A percentile compares a stretch with the other conserved stretches of the same genome.
Conservation (phyloP, 169 alveolate species). For the Toxoplasma gondii region DNA sequence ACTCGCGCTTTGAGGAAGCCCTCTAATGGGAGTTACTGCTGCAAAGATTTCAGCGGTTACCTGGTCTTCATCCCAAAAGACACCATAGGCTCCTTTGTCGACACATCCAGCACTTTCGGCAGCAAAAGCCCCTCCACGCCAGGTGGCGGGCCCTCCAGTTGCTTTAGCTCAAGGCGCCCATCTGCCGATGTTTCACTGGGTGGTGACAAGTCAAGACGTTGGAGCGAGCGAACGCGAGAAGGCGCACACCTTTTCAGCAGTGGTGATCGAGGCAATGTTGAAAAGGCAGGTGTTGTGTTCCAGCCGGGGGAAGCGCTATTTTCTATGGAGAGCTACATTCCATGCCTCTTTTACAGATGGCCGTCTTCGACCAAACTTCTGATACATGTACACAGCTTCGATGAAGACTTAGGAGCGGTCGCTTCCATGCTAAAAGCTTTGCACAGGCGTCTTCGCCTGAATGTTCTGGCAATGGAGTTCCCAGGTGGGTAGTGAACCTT, state of each 20-base stretch:
- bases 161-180: not conserved
- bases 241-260: too few relatives aligned
- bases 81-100: not conserved
- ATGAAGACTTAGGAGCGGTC: constrained; percentile 15
- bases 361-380: not conserved
- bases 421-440: not conserved
- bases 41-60: constrained; percentile 1
- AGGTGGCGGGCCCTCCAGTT: not conserved
- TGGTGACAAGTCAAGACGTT: not conserved
- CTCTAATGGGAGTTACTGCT: not conserved
- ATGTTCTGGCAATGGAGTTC: constrained; percentile 28
- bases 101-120: not conserved
- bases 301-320: not conserved
- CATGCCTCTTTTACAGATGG: constrained; percentile 38
- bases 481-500: not conserved
- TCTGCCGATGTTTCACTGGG: not conserved
- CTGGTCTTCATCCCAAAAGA: constrained; percentile 14
- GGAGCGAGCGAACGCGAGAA: not conserved
- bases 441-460: not conserved
- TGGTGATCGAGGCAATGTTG: not conserved
- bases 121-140: not conserved
- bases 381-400: constrained; percentile 3
- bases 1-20: constrained; percentile 32
- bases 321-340: not conserved
- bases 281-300: not conserved